phyloP scores from a whole-genome alignment of 208 protist genomes.

The Novymonas esmeraldas region DNA sequence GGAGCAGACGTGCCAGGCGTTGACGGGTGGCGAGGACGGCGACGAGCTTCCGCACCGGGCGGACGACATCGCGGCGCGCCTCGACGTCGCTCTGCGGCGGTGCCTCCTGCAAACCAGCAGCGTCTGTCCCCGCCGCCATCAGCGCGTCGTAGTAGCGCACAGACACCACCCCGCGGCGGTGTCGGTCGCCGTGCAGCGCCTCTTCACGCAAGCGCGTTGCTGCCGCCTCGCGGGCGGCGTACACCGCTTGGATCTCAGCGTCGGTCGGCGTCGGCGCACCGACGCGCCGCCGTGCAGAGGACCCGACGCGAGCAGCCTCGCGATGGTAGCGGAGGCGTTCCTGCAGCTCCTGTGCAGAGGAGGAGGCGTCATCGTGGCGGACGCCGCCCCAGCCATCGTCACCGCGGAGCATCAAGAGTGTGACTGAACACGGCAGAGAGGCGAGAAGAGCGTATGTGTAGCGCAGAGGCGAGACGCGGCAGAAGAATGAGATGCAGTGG shows the following conservation, averaged over 20 bases:
- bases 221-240: background rate
- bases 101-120: conserved; percentile 3
- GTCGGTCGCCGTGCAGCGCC: conserved; percentile 7
- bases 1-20: conserved; percentile 21
- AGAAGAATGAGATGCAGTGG: too few species aligned
- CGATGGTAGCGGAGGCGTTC: conserved; percentile 10
- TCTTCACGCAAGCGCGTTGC: background rate
- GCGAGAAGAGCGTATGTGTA: too few species aligned
- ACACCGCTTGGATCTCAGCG: conserved; percentile 11
- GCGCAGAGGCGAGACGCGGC: too few species aligned
- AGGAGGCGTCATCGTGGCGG: background rate
- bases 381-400: background rate
- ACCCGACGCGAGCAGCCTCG: background rate
- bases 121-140: background rate
- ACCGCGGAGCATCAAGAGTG: background rate
- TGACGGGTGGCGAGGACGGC: conserved; percentile 33
- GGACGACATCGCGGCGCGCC: conserved; percentile 19
- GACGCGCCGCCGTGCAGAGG: conserved; percentile 4
- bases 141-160: conserved; percentile 19
- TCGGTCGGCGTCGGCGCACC: conserved; percentile 6
- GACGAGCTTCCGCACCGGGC: conserved; percentile 34
- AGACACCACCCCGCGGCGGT: conserved; percentile 3
- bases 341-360: conserved; percentile 5
- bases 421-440: too few species aligned
- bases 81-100: conserved; percentile 33